Percentiles rank a stretch among this genome's conserved stretches.
phyloP scores from a whole-genome alignment of 805 yeast genomes.

The Monosporozyma siamensis region DNA sequence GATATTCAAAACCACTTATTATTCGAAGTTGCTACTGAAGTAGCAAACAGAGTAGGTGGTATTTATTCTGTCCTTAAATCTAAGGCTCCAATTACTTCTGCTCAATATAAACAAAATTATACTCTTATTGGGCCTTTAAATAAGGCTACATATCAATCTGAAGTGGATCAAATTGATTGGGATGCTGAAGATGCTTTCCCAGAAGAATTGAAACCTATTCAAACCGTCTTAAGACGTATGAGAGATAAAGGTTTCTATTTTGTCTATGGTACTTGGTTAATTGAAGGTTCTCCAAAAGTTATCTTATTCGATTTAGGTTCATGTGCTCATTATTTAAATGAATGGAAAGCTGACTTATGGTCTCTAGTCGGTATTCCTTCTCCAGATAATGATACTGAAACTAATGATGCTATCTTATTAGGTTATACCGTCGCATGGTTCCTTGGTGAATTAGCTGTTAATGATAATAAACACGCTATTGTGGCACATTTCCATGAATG shows the following conservation, averaged over 20 bases:
- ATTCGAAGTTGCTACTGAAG: conserved; percentile 94
- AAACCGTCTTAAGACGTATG: conserved; percentile 63
- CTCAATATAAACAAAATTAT: conserved; percentile 83
- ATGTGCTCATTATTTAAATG: conserved; percentile 61
- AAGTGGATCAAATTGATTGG: conserved; percentile 67
- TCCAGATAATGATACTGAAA: conserved; percentile 79
- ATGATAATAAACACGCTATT: conserved; percentile 79
- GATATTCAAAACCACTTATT: conserved; percentile 80
- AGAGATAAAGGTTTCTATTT: conserved; percentile 67
- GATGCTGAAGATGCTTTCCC: conserved; percentile 35
- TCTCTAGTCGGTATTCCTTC: conserved; percentile 83
- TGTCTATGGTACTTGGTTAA: conserved; percentile 91
- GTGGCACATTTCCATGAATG: conserved; percentile 95
- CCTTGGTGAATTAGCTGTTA: conserved; percentile 82
- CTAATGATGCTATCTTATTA: conserved; percentile 83
- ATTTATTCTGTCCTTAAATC: conserved; percentile 94
- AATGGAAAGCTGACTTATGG: conserved; percentile 95
- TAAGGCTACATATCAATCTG: conserved; percentile 62
- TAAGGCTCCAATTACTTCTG: conserved; percentile 92
- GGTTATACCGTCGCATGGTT: conserved; percentile 97
- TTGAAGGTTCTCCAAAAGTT: conserved; percentile 97
- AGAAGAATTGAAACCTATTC: conserved; percentile 23
- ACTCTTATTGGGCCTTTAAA: conserved; percentile 81
- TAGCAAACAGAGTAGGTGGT: conserved; percentile 96
- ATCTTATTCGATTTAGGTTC: conserved; percentile 78